Evolutionary conservation across 768 basidiomycete species (phyloP).

Genomic region (Lepiota venenata): DNA sequence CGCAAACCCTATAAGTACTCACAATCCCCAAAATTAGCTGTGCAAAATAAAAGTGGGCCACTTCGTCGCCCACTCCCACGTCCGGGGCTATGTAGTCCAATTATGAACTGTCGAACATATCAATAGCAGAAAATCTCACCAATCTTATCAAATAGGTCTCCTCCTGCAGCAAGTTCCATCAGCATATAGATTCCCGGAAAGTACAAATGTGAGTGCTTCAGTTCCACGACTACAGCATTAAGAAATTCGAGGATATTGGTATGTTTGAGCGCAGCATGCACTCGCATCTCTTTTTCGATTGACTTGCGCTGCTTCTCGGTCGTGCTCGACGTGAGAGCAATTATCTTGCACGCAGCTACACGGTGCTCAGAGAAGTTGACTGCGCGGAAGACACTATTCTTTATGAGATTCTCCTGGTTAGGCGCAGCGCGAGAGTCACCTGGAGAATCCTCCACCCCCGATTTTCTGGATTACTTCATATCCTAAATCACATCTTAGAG

Average conservation of each 20-base stretch:
- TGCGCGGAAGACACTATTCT: slow-evolving; percentile 75
- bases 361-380: slow-evolving; percentile 61
- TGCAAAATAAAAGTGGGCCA: slow-evolving; percentile 87
- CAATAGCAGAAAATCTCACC: slow-evolving; percentile 44
- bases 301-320: slow-evolving; percentile 71
- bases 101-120: not conserved
- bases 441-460: slow-evolving; percentile 17
- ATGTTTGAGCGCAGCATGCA: slow-evolving; percentile 81
- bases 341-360: slow-evolving; percentile 87
- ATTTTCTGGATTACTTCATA: slow-evolving; percentile 13
- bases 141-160: slow-evolving; percentile 98
- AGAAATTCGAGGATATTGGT: slow-evolving; percentile 80
- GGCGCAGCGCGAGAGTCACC: not conserved
- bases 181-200: slow-evolving; percentile 89
- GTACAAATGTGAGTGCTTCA: slow-evolving; percentile 51
- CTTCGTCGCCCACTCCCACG: slow-evolving; percentile 78
- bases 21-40: slow-evolving; percentile 87
- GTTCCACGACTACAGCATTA: slow-evolving; percentile 72
- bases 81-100: slow-evolving; percentile 66
- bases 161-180: slow-evolving; percentile 88
- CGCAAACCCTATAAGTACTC: slow-evolving; percentile 23
- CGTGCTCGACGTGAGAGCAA: slow-evolving; percentile 59
- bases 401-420: not conserved
- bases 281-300: slow-evolving; percentile 88
- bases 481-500: not conserved